phyloP scores from a whole-genome alignment of 495 filamentous ascomycete genomes.

The Penicillium malachiteum region DNA sequence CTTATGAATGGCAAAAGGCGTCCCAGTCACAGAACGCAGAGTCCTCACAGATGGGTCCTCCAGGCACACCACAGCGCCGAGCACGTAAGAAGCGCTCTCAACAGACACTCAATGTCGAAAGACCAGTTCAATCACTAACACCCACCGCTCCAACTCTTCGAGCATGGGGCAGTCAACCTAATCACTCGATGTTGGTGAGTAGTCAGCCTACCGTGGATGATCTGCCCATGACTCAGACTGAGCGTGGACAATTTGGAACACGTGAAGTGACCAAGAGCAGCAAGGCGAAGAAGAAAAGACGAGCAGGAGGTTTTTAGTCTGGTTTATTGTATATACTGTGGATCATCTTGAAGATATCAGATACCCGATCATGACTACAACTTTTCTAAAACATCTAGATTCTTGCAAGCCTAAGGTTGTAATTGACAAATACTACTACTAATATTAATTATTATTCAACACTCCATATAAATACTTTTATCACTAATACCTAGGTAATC shows the following conservation, averaged over 20 bases:
- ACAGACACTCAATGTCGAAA: conserved; percentile 11
- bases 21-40: conserved; percentile 17
- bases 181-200: conserved; percentile 28
- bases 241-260: conserved; percentile 42
- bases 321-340: conserved; percentile 20
- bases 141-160: conserved; percentile 26
- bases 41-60: conserved; percentile 3
- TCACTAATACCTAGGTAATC: no score
- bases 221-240: conserved; percentile 41
- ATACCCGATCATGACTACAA: no score
- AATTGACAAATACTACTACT: neutral
- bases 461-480: no score
- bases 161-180: conserved; percentile 42
- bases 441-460: no score
- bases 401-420: no score
- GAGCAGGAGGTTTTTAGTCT: conserved; percentile 43
- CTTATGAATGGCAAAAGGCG: conserved; percentile 40
- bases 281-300: conserved; percentile 42
- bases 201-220: conserved; percentile 39
- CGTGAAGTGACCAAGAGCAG: conserved; percentile 30
- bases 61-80: conserved; percentile 22
- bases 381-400: no score
- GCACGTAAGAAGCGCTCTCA: conserved; percentile 25
- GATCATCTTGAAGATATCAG: no score
- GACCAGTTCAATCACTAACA: conserved; percentile 24